Evolutionary conservation across 345 rosid genomes (phyloP), one percentile per base, ranked within the genome.

Genomic region (Dipteronia dyeriana): DNA sequence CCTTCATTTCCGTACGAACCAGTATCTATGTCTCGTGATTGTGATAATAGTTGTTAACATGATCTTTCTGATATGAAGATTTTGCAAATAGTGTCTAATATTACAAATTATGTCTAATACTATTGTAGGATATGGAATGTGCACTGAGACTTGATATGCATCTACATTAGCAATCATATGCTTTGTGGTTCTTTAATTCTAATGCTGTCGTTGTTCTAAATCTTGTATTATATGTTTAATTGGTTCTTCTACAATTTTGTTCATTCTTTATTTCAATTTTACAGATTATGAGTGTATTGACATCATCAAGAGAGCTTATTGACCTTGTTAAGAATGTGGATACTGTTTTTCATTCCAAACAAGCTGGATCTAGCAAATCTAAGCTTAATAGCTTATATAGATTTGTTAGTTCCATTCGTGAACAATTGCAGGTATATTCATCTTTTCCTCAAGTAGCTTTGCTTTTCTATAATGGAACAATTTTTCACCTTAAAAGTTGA

Each of bases 231-330:
- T 43, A 16, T 60, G 19, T 73, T 43, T 34, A 53, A 2, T 22
- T 17, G 56, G 17, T n/a, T 67, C 34, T 41, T 57, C 26, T 23
- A 29, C 56, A 43, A 38, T 77, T 73, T 71, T 43, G 9, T 26
- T 71, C 19, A 75, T 75, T 60, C 14, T 6, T 7, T 60, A 47
- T 65, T 65, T 69, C 83, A 53, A 81, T 80, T 54, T 66, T 79
- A 51, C 86, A 93, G 99, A 90, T 91, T 71, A 77, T 93, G 82
- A 80, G 77, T 68, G 66, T 88, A 76, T 79, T 93, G 87, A 91
- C 91, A 76, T 91, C 97, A 34, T 89, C 90, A n/a, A 85, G 82
- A 79, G 97, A 91, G 87, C 86, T 95, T 82, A 71, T 85, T 59
- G 85, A 83, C 79, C 88, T 95, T 39, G 67, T 91, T 79, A 95